Evolutionary conservation across 805 yeast species (phyloP), one percentile per base, ranked within the genome.

Genomic region (Metahyphopichia silvanorum): DNA sequence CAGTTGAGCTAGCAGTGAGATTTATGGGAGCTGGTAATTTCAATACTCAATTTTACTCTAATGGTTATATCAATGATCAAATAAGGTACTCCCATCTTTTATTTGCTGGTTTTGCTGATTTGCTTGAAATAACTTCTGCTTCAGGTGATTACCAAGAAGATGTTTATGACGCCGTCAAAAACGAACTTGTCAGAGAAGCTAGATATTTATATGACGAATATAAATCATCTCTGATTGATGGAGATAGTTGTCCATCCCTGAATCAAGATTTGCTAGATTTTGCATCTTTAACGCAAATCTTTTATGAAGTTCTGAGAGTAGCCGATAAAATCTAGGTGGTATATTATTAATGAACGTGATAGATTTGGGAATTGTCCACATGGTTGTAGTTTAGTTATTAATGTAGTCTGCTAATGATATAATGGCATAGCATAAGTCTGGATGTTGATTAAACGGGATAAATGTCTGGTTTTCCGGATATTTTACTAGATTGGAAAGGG

Each of bases 241-340:
- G n/a, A n/a, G n/a, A n/a, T n/a, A n/a, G n/a, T n/a, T 38, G 49
- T 24, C 47, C 47, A 10, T 8, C 24, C 14, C 24, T 31, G 21
- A 35, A 36, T 7, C 37, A 25, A 29, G 23, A 43, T 2, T 46
- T 54, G 27, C 36, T 54, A 31, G 43, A 47, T 27, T 41, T 39
- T 31, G 46, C 47, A 5, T 47, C 57, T 8, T 45, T 42, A 5
- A 45, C 49, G 2, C 57, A 52, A 29, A 41, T 49, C 10, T 52
- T 46, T 26, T 38, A 47, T 21, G 44, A 39, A 13, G 41, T 36
- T 3, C 26, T 34, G 3, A 36, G 49, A 31, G 46, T 51, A 32
- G 43, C 34, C 37, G 29, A 26, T 39, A 25, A 32, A 33, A 30
- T 48, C 36, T 44, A 44, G 39, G 32, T 14, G 28, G 13, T 15